These are phyloP conservation scores for Aphanomyces astaci DNA, from an alignment of 352 stramenopile genomes.

Conservation along the genomic window DNA sequence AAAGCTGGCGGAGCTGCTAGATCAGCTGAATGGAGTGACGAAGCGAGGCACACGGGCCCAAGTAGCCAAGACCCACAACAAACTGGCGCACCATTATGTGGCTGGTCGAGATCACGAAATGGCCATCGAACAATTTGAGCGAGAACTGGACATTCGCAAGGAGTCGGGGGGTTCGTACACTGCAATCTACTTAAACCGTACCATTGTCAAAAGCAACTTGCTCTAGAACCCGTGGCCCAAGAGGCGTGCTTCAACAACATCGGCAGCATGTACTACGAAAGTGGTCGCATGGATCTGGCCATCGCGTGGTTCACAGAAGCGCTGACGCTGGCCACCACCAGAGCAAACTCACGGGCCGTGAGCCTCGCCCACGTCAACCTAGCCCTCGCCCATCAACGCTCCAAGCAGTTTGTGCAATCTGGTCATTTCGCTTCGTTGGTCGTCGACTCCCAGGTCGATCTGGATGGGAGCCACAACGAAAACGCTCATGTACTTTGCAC, in stretches of 20 bases:
- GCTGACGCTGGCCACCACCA: neutral
- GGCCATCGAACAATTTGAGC: slow-evolving; percentile 19
- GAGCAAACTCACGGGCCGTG: neutral
- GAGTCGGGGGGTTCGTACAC: neutral
- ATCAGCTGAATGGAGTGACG: slow-evolving; percentile 17
- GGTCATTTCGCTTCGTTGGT: neutral
- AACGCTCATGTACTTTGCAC: neutral
- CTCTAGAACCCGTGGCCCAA: slow-evolving; percentile 11
- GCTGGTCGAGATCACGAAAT: neutral
- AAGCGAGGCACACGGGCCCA: slow-evolving; percentile 14
- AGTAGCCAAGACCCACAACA: slow-evolving; percentile 8
- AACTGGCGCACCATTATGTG: slow-evolving; percentile 11
- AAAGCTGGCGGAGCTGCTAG: slow-evolving; percentile 5
- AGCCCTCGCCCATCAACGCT: neutral
- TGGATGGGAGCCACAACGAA: too few relatives aligned
- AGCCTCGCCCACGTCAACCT: slow-evolving; percentile 15
- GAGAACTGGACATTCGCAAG: slow-evolving; percentile 12
- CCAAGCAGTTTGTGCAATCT: neutral
- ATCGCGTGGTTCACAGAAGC: slow-evolving; percentile 20
- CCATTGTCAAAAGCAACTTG: neutral
- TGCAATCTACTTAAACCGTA: neutral
- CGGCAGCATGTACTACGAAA: slow-evolving; percentile 14
- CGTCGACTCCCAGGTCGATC: neutral
- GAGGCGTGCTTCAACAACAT: slow-evolving; percentile 23
- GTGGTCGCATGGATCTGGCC: neutral